Percentiles rank a stretch among this genome's conserved stretches.
Conservation (phyloP, 1,139 yeast species). For the Taphrina betulina region DNA sequence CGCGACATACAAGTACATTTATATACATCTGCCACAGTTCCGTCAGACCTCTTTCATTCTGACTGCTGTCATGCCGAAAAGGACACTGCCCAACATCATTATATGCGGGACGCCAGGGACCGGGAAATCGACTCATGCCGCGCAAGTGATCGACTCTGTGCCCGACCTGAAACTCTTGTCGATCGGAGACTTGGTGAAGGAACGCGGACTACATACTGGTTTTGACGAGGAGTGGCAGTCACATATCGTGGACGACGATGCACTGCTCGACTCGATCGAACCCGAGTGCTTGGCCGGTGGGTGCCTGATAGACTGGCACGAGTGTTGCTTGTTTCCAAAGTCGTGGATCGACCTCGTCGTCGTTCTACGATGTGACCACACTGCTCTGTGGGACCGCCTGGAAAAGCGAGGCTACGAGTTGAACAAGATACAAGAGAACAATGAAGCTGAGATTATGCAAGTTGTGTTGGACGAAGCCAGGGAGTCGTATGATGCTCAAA, state of each 20-base stretch:
- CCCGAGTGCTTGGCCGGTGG: slow-evolving; percentile 72
- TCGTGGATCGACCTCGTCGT: slow-evolving; percentile 86
- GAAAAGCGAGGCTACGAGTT: slow-evolving; percentile 68
- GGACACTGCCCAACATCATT: slow-evolving; percentile 60
- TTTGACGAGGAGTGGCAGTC: slow-evolving; percentile 83
- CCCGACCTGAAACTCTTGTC: slow-evolving; percentile 57
- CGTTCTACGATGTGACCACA: slow-evolving; percentile 76
- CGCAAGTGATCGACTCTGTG: slow-evolving; percentile 51
- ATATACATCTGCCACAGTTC: not conserved
- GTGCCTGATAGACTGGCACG: slow-evolving; percentile 89
- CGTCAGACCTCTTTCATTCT: not conserved
- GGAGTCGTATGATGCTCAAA: slow-evolving; percentile 73
- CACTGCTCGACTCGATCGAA: slow-evolving; percentile 73
- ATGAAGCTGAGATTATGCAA: slow-evolving; percentile 97
- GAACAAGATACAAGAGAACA: slow-evolving; percentile 79
- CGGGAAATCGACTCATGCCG: slow-evolving; percentile 87
- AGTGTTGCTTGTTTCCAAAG: slow-evolving; percentile 93
- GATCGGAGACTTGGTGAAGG: slow-evolving; percentile 80
- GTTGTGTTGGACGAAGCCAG: slow-evolving; percentile 82
- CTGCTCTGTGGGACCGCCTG: slow-evolving; percentile 70
- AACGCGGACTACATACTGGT: slow-evolving; percentile 72
- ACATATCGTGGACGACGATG: slow-evolving; percentile 89
- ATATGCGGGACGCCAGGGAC: slow-evolving; percentile 98
- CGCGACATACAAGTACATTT: no score
- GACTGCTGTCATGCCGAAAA: not conserved